These are phyloP conservation scores for Cordyceps tenuipes DNA, from an alignment of 2,329 filamentous ascomycete species.

Conservation along the genomic window DNA sequence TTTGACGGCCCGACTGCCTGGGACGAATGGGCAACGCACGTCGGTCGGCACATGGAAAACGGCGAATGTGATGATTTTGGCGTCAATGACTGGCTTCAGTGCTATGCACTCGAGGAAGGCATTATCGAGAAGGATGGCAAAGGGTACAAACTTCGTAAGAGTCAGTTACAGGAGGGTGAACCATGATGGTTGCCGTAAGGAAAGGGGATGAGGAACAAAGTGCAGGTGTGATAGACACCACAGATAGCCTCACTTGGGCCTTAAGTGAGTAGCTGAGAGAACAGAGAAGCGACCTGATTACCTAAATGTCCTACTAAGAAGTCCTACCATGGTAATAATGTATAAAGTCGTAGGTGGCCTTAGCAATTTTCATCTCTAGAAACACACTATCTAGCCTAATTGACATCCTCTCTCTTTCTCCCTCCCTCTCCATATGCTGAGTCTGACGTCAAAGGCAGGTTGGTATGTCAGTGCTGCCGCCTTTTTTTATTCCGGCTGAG, in stretches of 20 bases:
- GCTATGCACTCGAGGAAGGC: slow-evolving; percentile 55
- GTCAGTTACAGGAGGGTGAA: neutral
- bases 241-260: neutral
- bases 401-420: neutral
- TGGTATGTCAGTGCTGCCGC: too few species aligned
- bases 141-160: neutral
- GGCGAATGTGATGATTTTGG: slow-evolving; percentile 49
- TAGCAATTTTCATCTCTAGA: neutral
- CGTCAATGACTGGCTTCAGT: slow-evolving; percentile 48
- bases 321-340: neutral
- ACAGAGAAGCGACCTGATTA: neutral
- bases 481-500: neutral
- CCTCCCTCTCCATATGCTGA: neutral
- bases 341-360: neutral
- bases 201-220: neutral
- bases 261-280: neutral
- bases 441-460: neutral
- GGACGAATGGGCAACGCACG: slow-evolving; percentile 89
- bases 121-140: slow-evolving; percentile 49
- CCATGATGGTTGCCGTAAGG: neutral
- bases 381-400: neutral
- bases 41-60: slow-evolving; percentile 81
- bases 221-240: neutral
- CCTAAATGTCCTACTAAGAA: neutral
- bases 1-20: slow-evolving; percentile 70